Base-by-base conservation (phyloP, 139 green algal species). In the Chlorella sp. region DNA sequence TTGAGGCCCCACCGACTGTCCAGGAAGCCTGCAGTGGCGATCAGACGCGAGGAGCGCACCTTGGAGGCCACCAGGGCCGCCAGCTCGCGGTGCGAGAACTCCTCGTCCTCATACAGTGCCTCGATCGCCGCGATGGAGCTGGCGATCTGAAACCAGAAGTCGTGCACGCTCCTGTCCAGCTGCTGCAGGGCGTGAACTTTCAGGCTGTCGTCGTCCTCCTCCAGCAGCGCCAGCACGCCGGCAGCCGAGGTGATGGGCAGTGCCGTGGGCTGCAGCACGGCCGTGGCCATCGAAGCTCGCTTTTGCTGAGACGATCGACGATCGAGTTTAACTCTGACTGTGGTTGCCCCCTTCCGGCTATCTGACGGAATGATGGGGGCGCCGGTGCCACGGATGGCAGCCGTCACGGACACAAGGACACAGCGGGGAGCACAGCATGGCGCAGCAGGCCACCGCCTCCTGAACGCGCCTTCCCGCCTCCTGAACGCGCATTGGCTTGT, bases 21-120 rank as follows among this genome's bases (percentile, higher is more conserved):
- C 48, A 57, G 9, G 48, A 9, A 9, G 7, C 48, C 48, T 57
- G 48, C 48, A 57, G 60, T 7, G 21, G 30, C 18, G 14, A 1
- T 14, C 22, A 30, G 37, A 24, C 48, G 42, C 42, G 48, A 1
- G 4, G 32, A 0, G 4, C 88, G 39, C 87, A 99, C 98, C 97
- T 99, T 99, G 48, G 97, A 99, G 18, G 98, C 98, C 14, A 99
- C 94, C 53, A 99, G 91, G 5, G 98, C 97, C 34, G 98, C 98
- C 18, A 99, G 96, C 90, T 99, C 95, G 57, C 97, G 91, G 79
- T 99, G 94, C 11, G 71, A 82, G 86, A 99, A 99, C 30, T 94
- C 92, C 40, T 99, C 97, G 89, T 99, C 98, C 91, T 99, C 98
- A 86, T 97, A 98, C 4, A 99, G 93, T 30, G 95, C 96, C 90